Conservation (phyloP, 202 grass and related monocot genomes). For the Cymbopogon flexuosus region DNA sequence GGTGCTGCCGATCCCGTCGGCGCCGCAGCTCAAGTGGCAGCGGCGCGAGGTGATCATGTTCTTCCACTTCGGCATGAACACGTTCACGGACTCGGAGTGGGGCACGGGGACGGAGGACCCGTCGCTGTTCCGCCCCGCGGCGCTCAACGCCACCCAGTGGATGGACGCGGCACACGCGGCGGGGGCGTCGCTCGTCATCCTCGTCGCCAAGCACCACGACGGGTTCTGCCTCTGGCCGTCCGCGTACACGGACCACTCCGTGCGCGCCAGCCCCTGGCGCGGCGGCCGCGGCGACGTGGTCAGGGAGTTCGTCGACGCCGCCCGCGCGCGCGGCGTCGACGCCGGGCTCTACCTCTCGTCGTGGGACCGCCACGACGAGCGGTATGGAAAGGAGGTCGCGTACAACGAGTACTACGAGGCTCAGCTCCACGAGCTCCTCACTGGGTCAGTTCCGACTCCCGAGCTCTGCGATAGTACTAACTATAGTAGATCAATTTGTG, state of each 20-base stretch:
- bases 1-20: conserved; percentile 56
- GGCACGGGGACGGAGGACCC: conserved; percentile 63
- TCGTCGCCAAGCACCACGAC: conserved; percentile 96
- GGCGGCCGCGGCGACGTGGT: conserved; percentile 64
- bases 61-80: conserved; percentile 99
- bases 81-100: conserved; percentile 81
- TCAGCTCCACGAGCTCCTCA: conserved; percentile 81
- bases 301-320: conserved; percentile 49
- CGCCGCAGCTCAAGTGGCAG: conserved; percentile 75
- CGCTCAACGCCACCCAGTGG: conserved; percentile 68
- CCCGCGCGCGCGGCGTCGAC: conserved; percentile 39
- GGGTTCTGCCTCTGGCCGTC: conserved; percentile 97
- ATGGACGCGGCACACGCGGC: conserved; percentile 52
- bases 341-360: conserved; percentile 81
- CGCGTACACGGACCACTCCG: conserved; percentile 64
- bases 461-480: too few relatives aligned
- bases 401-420: conserved; percentile 94
- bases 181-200: conserved; percentile 63
- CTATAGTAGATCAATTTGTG: too few relatives aligned
- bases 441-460: conserved; percentile 39
- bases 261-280: conserved; percentile 54
- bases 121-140: conserved; percentile 39
- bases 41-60: conserved; percentile 94
- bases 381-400: conserved; percentile 57
- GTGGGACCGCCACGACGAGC: conserved; percentile 79